These are phyloP conservation scores for Mucor indicus DNA, from an alignment of 371 early-diverging fungal species.

Conservation along the genomic window DNA sequence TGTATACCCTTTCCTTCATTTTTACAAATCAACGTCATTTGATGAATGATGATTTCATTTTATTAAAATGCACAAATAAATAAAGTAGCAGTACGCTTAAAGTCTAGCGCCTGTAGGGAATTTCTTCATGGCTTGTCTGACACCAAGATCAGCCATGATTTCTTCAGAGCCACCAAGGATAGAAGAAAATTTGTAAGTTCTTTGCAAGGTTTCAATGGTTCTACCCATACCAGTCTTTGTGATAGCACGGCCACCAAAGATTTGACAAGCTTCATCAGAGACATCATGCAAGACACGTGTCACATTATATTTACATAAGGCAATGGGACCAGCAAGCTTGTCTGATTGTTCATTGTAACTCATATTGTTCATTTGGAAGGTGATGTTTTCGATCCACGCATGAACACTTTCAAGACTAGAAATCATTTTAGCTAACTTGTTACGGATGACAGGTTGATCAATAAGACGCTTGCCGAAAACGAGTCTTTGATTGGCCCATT, in stretches of 20 bases:
- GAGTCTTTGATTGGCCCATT: constrained; percentile 50
- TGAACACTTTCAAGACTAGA: constrained; percentile 53
- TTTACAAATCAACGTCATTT: no score
- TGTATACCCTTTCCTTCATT: no score
- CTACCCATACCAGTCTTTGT: constrained; percentile 60
- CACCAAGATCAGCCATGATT: constrained; percentile 51
- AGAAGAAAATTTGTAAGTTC: constrained; percentile 58
- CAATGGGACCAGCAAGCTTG: constrained; percentile 65
- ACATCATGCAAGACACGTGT: constrained; percentile 54
- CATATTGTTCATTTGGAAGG: constrained; percentile 62
- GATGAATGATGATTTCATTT: neutral
- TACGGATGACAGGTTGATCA: constrained; percentile 68
- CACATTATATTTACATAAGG: constrained; percentile 52
- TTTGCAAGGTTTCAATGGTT: constrained; percentile 48
- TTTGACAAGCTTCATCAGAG: constrained; percentile 62
- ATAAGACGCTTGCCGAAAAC: constrained; percentile 83
- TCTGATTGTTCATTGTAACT: constrained; percentile 52
- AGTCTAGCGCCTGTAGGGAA: constrained; percentile 34
- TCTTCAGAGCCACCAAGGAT: constrained; percentile 85
- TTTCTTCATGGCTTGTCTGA: constrained; percentile 44
- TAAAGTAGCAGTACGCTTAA: constrained; percentile 13
- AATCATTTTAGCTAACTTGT: constrained; percentile 68
- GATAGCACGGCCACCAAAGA: constrained; percentile 64
- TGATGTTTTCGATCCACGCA: constrained; percentile 54
- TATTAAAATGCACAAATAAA: neutral